These are phyloP conservation scores for Mollisia scopiformis DNA, from an alignment of 2,329 filamentous ascomycete species.

Conservation along the genomic window DNA sequence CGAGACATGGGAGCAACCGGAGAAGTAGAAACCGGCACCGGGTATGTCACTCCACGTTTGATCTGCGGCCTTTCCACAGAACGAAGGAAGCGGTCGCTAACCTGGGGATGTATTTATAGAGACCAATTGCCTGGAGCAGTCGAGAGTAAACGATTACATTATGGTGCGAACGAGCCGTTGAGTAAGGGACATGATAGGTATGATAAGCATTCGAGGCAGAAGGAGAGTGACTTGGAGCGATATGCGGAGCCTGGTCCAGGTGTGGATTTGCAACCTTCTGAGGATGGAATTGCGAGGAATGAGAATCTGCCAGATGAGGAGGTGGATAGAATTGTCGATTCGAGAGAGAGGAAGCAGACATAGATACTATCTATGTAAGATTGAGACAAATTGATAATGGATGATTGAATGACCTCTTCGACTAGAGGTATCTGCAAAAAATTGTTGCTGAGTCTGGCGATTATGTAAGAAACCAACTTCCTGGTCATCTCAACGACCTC, in stretches of 20 bases:
- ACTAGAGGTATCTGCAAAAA: too few relatives aligned
- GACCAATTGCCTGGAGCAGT: slow-evolving; percentile 15
- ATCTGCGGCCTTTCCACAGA: background rate
- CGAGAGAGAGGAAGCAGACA: slow-evolving; percentile 16
- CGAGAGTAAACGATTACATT: slow-evolving; percentile 40
- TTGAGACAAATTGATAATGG: background rate
- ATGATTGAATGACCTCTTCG: too few relatives aligned
- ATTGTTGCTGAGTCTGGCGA: too few relatives aligned
- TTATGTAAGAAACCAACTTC: too few relatives aligned
- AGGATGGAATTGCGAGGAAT: slow-evolving; percentile 32
- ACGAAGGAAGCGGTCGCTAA: background rate
- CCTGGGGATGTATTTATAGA: background rate
- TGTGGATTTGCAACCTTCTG: slow-evolving; percentile 25
- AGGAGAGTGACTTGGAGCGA: slow-evolving; percentile 41
- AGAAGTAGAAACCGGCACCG: slow-evolving; percentile 45
- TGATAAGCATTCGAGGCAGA: slow-evolving; percentile 43
- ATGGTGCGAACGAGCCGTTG: slow-evolving; percentile 37
- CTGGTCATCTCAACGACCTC: too few relatives aligned
- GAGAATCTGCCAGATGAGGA: slow-evolving; percentile 35
- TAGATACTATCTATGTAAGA: background rate
- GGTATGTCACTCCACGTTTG: slow-evolving; percentile 32
- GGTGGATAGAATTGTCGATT: slow-evolving; percentile 15
- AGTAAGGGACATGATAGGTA: slow-evolving; percentile 42
- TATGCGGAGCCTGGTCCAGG: slow-evolving; percentile 41
- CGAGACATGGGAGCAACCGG: slow-evolving; percentile 39